Evolutionary conservation across 192 early-diverging fungal genomes (phyloP).

Genomic region (Funneliformis mosseae): DNA sequence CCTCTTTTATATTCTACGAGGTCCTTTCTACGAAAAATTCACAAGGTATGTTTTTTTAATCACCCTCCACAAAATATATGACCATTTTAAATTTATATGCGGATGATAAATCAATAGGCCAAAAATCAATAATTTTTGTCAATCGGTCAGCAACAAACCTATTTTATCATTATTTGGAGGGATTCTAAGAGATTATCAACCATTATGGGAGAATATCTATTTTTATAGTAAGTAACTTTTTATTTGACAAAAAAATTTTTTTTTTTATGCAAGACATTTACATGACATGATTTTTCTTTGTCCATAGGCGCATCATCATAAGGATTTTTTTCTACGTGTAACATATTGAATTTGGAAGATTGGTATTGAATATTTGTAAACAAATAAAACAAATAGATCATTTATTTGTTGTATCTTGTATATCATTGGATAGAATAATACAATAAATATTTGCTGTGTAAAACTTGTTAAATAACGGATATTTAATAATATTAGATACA

Average conservation of each 20-base stretch:
- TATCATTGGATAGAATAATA: no score
- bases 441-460: no score
- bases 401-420: not conserved
- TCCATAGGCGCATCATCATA: not conserved
- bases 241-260: conserved; percentile 7
- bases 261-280: not conserved
- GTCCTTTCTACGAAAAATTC: conserved; percentile 80
- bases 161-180: conserved; percentile 77
- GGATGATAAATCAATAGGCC: conserved; percentile 42
- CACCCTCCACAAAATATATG: not conserved
- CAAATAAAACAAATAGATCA: not conserved
- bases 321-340: not conserved
- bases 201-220: conserved; percentile 87
- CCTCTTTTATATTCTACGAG: conserved; percentile 80
- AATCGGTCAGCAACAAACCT: conserved; percentile 70
- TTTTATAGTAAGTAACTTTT: conserved; percentile 68
- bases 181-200: conserved; percentile 85
- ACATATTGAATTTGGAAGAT: not conserved
- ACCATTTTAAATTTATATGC: not conserved
- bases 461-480: no score
- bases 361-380: not conserved
- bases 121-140: conserved; percentile 64
- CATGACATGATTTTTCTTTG: not conserved
- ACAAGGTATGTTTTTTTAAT: conserved; percentile 61
- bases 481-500: no score